Conservation (phyloP, 805 yeast genomes). For the Cyberlindnera xylosilytica region DNA sequence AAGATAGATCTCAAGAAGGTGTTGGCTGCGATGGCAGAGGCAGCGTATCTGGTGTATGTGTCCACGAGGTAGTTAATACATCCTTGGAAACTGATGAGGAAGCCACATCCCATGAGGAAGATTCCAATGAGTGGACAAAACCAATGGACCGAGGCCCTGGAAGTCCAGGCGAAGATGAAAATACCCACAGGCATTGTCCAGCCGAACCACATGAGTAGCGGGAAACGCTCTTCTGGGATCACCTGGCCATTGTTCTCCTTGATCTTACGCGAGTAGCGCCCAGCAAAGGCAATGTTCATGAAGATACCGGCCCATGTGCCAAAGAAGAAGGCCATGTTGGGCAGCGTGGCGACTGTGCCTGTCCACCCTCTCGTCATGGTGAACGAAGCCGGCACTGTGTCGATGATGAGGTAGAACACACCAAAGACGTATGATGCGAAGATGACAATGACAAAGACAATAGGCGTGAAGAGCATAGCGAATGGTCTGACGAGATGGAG, state of each 20-base stretch:
- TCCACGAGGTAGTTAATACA: conserved; percentile 60
- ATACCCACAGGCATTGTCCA: conserved; percentile 50
- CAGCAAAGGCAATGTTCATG: conserved; percentile 30
- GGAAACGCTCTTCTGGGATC: conserved; percentile 58
- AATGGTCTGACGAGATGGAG: conserved; percentile 20
- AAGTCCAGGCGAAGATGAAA: conserved; percentile 64
- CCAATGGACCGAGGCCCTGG: conserved; percentile 43
- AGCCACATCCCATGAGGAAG: conserved; percentile 49
- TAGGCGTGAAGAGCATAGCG: conserved; percentile 23
- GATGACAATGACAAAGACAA: conserved; percentile 40
- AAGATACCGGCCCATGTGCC: conserved; percentile 36
- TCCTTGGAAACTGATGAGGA: conserved; percentile 56
- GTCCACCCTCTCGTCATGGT: conserved; percentile 28
- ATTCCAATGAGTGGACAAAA: conserved; percentile 57
- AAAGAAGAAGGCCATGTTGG: conserved; percentile 34
- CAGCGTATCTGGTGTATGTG: conserved; percentile 54
- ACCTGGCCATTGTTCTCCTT: conserved; percentile 43
- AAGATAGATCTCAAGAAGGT: conserved; percentile 56
- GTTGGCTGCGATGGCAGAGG: conserved; percentile 64
- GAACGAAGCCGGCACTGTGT: conserved; percentile 41
- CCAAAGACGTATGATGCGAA: conserved; percentile 50
- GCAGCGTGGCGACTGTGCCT: conserved; percentile 33
- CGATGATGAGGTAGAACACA: conserved; percentile 41
- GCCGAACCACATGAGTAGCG: conserved; percentile 47
- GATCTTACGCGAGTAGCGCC: conserved; percentile 33